Base-by-base conservation (phyloP, 2,329 filamentous ascomycete genomes). In the Trichoderma citrinoviride region DNA sequence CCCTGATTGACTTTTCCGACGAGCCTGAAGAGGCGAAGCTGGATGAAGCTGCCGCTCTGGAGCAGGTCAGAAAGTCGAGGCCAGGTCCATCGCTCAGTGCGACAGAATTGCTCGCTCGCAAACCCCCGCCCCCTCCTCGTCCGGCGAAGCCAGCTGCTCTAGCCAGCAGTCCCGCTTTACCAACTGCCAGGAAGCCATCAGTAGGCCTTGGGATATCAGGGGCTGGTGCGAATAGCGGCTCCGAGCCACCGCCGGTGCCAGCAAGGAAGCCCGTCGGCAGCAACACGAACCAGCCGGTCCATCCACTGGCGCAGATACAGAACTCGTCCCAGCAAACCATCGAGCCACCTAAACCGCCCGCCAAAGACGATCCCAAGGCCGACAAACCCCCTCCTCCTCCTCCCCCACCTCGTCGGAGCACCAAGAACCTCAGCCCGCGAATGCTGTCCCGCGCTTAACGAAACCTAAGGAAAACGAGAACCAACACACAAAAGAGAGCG, bases 1-100 rank as follows among this genome's bases (percentile, higher is more conserved):
- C 82, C 5, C 72, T 89, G 44, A 88, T 90, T 33, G 86, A 90
- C 71, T 78, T 89, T 40, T 83, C 82, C 0, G 83, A 85, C 15
- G 82, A 86, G 60, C 79, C 83, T 0, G 75, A 78, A 53, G 74
- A 78, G 41, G 71, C 71, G 2, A 75, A 70, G 3, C 63, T 77
- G 1, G 75, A 79, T 53, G 71, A 78, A 23, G 72, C 78, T 5
- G 73, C 69, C 10, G 72, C 73, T 37, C 69, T 77, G 3, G 67
- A 72, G 19, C 73, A 77, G 56, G 54, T 73, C 14, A 74, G 68
- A 33, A 71, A 70, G 50, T 67, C 67, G 12, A 70, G 65, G 29
- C 56, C 69, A 14, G 65, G 53, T 5, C 68, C 68, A 47, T 63
- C 33, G 25, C 65, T 67, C 60, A 77, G 72, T 67, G 68, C 75